Conservation (phyloP, 495 filamentous ascomycete species). For the Oidiodendron maius region DNA sequence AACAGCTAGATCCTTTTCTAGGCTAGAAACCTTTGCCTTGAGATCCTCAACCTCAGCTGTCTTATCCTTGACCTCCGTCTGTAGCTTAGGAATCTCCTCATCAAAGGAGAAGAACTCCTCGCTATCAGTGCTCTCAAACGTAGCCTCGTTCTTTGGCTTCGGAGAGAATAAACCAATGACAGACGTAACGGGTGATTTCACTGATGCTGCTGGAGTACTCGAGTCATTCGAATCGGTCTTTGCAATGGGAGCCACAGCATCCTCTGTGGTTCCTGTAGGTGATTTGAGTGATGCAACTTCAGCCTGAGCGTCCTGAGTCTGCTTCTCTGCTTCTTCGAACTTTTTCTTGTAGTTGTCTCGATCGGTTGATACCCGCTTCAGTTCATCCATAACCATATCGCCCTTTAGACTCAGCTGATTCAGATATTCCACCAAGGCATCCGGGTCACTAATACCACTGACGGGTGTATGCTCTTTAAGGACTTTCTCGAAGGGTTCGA, state of each 20-base stretch:
- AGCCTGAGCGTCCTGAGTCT: constrained; percentile 26
- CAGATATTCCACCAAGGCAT: constrained; percentile 86
- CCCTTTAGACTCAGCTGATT: constrained; percentile 79
- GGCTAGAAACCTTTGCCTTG: constrained; percentile 48
- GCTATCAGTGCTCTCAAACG: constrained; percentile 37
- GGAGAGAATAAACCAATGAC: constrained; percentile 41
- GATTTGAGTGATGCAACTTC: constrained; percentile 15
- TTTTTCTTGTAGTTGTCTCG: constrained; percentile 76
- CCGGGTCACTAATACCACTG: constrained; percentile 78
- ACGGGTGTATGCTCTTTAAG: constrained; percentile 88
- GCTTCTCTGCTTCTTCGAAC: constrained; percentile 61
- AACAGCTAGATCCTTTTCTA: constrained; percentile 34
- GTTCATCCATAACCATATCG: constrained; percentile 86
- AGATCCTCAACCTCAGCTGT: constrained; percentile 62
- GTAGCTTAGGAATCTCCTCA: constrained; percentile 63
- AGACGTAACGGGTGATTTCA: constrained; percentile 33
- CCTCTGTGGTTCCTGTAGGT: constrained; percentile 16
- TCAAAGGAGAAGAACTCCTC: constrained; percentile 92
- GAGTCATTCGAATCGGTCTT: constrained; percentile 24
- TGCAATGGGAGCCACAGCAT: constrained; percentile 11
- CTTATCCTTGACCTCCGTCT: constrained; percentile 51
- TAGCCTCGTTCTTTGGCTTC: constrained; percentile 33
- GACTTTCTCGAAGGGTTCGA: constrained; percentile 88
- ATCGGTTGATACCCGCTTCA: constrained; percentile 81
- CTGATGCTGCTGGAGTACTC: constrained; percentile 13